phyloP scores from a whole-genome alignment of 371 early-diverging fungal species.

The Lichtheimia hyalospora region DNA sequence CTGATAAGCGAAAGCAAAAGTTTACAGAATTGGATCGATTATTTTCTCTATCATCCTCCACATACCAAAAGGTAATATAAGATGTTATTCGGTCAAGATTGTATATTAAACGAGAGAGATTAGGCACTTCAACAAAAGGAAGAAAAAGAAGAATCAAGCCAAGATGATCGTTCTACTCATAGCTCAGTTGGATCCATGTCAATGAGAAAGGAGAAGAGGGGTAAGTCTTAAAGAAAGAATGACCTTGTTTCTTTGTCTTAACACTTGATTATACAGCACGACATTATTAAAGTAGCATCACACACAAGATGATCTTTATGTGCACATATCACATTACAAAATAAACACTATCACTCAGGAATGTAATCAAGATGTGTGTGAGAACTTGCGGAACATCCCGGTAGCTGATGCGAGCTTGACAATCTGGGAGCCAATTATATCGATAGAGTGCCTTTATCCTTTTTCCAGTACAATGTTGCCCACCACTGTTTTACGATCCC shows the following conservation, averaged over 20 bases:
- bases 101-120: no score
- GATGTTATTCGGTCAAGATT: no score
- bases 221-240: conserved; percentile 26
- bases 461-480: conserved; percentile 11
- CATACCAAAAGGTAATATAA: conserved; percentile 57
- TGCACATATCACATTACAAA: no score
- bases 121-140: conserved; percentile 61
- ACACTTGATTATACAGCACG: neutral
- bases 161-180: conserved; percentile 47
- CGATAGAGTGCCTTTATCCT: neutral
- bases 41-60: conserved; percentile 65
- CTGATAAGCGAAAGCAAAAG: conserved; percentile 59
- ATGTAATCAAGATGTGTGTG: no score
- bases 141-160: conserved; percentile 57
- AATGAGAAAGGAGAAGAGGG: conserved; percentile 37
- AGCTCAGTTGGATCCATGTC: conserved; percentile 20
- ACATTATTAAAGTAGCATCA: neutral
- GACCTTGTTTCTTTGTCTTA: no score
- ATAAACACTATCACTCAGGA: no score
- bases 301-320: no score
- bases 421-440: no score
- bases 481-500: conserved; percentile 15
- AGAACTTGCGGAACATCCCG: no score
- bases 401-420: no score
- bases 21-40: conserved; percentile 64